Conservation (phyloP, 2,329 filamentous ascomycete genomes). For the Pestalotiopsis sp. region DNA sequence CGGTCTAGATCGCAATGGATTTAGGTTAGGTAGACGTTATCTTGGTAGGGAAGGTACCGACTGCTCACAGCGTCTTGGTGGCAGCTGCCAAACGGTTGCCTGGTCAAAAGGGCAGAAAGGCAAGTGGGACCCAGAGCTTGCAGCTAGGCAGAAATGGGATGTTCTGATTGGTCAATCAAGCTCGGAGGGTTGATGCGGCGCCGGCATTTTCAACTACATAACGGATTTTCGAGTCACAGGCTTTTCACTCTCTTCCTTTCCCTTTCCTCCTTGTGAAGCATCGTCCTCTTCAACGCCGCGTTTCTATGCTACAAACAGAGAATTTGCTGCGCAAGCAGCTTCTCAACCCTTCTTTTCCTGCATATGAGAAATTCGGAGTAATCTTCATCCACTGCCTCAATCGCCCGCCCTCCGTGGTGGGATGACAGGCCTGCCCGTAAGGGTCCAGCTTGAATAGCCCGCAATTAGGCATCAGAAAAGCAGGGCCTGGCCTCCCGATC, state of each 20-base stretch:
- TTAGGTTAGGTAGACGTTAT: background rate
- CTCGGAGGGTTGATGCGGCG: background rate
- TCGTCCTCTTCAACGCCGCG: conserved; percentile 89
- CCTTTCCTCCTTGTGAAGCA: conserved; percentile 58
- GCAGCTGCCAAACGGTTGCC: background rate
- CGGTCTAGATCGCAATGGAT: background rate
- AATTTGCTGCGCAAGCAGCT: conserved; percentile 39
- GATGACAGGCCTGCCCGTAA: conserved; percentile 72
- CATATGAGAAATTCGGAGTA: conserved; percentile 99
- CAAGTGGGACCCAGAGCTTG: background rate
- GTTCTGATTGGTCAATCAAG: conserved; percentile 12
- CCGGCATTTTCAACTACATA: background rate
- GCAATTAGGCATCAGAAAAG: conserved; percentile 92
- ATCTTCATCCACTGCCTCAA: conserved; percentile 68
- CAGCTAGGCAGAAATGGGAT: background rate
- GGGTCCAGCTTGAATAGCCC: conserved; percentile 84
- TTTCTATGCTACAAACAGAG: conserved; percentile 91
- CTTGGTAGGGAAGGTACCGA: background rate
- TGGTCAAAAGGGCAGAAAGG: background rate
- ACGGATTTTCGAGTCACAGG: conserved; percentile 14
- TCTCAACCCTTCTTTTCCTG: conserved; percentile 42
- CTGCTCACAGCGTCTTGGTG: background rate
- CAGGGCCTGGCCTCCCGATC: conserved; percentile 53
- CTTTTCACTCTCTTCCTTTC: conserved; percentile 16
- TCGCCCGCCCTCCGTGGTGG: conserved; percentile 45